A percentile compares a stretch with the other conserved stretches of the same genome.
These are phyloP conservation scores for Linderina pennispora DNA, from an alignment of 192 early-diverging fungal genomes.

Conservation along the genomic window DNA sequence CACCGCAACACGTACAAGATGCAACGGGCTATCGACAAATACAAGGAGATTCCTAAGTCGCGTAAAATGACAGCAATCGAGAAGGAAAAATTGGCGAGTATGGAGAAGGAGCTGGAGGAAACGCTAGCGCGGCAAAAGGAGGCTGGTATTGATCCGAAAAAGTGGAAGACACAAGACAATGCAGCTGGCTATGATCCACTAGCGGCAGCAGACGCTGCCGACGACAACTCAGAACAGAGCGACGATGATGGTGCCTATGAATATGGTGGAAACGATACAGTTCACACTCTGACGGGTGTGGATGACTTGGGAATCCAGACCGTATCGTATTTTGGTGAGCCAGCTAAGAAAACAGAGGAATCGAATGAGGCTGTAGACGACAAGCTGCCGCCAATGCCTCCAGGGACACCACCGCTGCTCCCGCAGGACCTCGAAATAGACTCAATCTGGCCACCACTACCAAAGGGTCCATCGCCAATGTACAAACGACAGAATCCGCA, in stretches of 20 bases:
- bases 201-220: slow-evolving; percentile 2
- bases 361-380: neutral
- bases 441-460: slow-evolving; percentile 33
- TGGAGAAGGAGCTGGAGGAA: slow-evolving; percentile 33
- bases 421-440: slow-evolving; percentile 10
- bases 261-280: neutral
- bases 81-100: slow-evolving; percentile 17
- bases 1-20: slow-evolving; percentile 33
- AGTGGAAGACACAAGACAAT: neutral
- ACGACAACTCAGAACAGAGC: slow-evolving; percentile 2
- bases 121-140: slow-evolving; percentile 18
- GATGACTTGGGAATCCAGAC: neutral
- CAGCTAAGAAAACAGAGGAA: neutral
- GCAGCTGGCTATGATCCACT: slow-evolving; percentile 34
- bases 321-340: no score
- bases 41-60: slow-evolving; percentile 8
- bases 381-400: slow-evolving; percentile 29
- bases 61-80: slow-evolving; percentile 37
- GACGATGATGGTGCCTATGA: slow-evolving; percentile 11
- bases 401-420: slow-evolving; percentile 34
- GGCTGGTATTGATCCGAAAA: slow-evolving; percentile 20
- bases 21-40: slow-evolving; percentile 37
- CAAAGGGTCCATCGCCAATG: slow-evolving; percentile 38
- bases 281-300: neutral
- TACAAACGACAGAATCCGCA: neutral